These are phyloP conservation scores for Tylopilus rubrobrunneus DNA, from an alignment of 768 basidiomycete species.

Conservation along the genomic window DNA sequence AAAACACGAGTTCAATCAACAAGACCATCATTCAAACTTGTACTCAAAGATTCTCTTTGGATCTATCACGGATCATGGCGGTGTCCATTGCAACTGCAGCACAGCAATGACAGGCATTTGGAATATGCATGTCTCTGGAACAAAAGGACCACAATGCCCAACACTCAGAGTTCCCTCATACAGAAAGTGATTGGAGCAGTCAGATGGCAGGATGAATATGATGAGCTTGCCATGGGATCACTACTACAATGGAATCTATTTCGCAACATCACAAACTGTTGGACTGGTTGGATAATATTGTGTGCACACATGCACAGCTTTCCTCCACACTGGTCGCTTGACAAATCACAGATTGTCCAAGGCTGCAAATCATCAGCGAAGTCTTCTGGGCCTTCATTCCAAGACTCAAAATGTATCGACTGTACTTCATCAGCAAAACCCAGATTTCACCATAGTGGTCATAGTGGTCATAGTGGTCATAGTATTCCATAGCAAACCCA, in stretches of 20 bases:
- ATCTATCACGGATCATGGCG: constrained; percentile 25
- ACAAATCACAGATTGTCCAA: constrained; percentile 38
- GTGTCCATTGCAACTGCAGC: constrained; percentile 36
- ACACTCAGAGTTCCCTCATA: constrained; percentile 25
- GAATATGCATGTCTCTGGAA: constrained; percentile 42
- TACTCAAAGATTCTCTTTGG: constrained; percentile 24
- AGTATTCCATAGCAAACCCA: too few species aligned
- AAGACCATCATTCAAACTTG: neutral
- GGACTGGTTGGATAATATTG: constrained; percentile 87
- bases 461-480: too few species aligned
- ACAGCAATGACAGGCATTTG: constrained; percentile 47
- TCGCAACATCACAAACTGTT: constrained; percentile 63
- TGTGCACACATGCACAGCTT: constrained; percentile 69
- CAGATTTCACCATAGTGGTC: too few species aligned
- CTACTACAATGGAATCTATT: constrained; percentile 17
- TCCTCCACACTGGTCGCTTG: constrained; percentile 43
- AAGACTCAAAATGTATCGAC: constrained; percentile 78
- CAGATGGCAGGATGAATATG: constrained; percentile 37
- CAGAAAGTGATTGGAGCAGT: constrained; percentile 44
- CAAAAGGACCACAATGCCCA: neutral
- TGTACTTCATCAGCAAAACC: constrained; percentile 79
- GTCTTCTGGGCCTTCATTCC: constrained; percentile 58
- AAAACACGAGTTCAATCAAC: constrained; percentile 4
- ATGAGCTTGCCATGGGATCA: constrained; percentile 29
- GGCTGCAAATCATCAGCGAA: constrained; percentile 54